phyloP scores from a whole-genome alignment of 2,329 filamentous ascomycete species.

The Keithomyces neogunnii region DNA sequence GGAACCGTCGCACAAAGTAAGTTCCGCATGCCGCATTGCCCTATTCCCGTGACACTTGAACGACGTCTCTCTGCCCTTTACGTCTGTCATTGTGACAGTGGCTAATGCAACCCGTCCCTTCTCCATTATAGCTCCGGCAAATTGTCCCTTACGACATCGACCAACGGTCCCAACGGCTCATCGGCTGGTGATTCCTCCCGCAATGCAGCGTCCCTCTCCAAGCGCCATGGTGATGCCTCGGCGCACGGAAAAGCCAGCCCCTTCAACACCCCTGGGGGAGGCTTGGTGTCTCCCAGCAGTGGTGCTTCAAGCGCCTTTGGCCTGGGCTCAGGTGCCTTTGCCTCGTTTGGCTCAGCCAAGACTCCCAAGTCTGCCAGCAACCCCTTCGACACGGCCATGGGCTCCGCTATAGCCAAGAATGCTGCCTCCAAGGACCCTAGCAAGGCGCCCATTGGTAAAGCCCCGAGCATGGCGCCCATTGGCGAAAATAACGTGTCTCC shows the following conservation, averaged over 20 bases:
- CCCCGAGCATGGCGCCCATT: slow-evolving; percentile 35
- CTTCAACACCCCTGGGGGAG: slow-evolving; percentile 64
- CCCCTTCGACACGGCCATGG: slow-evolving; percentile 67
- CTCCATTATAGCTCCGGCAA: slow-evolving; percentile 63
- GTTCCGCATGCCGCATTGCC: slow-evolving; percentile 19
- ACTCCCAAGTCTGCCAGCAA: slow-evolving; percentile 79
- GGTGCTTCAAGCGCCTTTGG: slow-evolving; percentile 84
- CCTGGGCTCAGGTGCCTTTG: slow-evolving; percentile 89
- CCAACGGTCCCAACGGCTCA: slow-evolving; percentile 42
- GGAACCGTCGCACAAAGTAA: slow-evolving; percentile 80
- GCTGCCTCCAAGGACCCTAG: slow-evolving; percentile 21
- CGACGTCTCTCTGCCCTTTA: neutral
- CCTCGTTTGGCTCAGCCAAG: slow-evolving; percentile 74
- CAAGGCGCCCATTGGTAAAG: slow-evolving; percentile 19
- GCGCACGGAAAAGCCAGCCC: slow-evolving; percentile 72
- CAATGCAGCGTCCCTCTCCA: slow-evolving; percentile 50
- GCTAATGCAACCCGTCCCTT: neutral
- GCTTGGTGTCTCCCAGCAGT: slow-evolving; percentile 32
- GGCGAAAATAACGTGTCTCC: slow-evolving; percentile 27
- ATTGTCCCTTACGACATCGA: slow-evolving; percentile 77
- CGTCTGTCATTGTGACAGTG: neutral
- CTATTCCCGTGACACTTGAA: neutral
- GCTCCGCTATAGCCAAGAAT: slow-evolving; percentile 27
- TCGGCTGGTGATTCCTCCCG: slow-evolving; percentile 50
- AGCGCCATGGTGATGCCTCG: slow-evolving; percentile 68